Evolutionary conservation across 1,284 basidiomycete species (phyloP), one percentile per base, ranked within the genome.

Genomic region (Porogramme epimiltina): DNA sequence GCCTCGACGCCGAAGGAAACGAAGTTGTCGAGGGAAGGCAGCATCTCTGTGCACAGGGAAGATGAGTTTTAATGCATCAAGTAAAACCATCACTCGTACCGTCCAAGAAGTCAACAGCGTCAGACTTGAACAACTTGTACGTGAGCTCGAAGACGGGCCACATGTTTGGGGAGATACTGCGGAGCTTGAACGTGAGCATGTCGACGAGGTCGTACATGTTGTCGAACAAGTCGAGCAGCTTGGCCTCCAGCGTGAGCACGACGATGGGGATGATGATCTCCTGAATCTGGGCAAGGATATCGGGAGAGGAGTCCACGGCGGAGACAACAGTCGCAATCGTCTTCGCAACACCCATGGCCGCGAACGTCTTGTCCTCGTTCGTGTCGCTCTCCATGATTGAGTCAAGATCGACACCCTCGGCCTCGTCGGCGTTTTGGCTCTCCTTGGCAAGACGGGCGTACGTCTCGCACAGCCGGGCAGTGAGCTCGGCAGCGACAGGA

Each of bases 191-290:
- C 1, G 92, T 93, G 47, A 95, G 72, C 54, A 78, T 87, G 65
- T 96, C 94, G 44, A 93, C 83, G 34, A 96, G 74, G 59, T 95
- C 92, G 64, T 91, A 93, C 75, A 91, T 85, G 66, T 93, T 91
- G 70, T 95, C 93, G 65, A 92, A 91, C 33, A 95, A 74, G 65
- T 96, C 93, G 48, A 91, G 73, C 23, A 88, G 64, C 66, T 86
- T 86, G 62, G 81, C 78, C 68, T 93, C 87, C 42, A 95, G 71
- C 2, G 93, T 94, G 63, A 84, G 87, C 8, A 77, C 73, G 54
- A 96, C 83, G 57, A 90, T 81, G 22, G 93, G 93, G 57, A 92
- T 81, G 41, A 95, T 78, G 48, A 91, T 83, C 60, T 89, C 85
- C 67, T 95, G 91, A 19, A 95, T 80, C 64, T 94, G 87, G 3